Conservation (phyloP, 2,329 filamentous ascomycete species). For the Mariannaea elegans region DNA sequence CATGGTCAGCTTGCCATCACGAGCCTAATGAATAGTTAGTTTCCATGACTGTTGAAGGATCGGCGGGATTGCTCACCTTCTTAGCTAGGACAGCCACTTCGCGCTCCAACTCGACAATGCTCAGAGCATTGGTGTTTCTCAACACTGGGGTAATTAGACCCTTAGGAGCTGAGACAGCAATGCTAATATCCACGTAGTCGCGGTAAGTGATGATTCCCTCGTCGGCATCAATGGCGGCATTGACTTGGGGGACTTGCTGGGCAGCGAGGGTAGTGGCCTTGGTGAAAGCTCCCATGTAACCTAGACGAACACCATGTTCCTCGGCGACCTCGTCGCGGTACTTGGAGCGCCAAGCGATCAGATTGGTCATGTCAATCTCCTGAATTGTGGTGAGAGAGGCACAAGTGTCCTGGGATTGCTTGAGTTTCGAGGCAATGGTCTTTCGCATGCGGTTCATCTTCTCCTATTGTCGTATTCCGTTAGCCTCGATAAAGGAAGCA, state of each 20-base stretch:
- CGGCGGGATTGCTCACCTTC: constrained; percentile 60
- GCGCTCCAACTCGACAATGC: constrained; percentile 51
- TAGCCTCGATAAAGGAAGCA: background rate
- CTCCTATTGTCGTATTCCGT: constrained; percentile 28
- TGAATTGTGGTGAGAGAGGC: constrained; percentile 73
- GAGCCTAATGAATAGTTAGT: constrained; percentile 53
- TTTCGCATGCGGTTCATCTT: constrained; percentile 74
- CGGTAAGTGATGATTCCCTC: constrained; percentile 66
- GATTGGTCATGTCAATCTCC: constrained; percentile 63
- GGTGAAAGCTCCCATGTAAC: constrained; percentile 79
- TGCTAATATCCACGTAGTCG: constrained; percentile 77
- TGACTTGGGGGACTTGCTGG: constrained; percentile 74
- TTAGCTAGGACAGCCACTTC: constrained; percentile 71
- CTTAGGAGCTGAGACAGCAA: constrained; percentile 75
- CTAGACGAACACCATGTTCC: constrained; percentile 55
- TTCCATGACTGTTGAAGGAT: background rate
- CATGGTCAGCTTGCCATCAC: constrained; percentile 79
- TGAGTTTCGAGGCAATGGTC: constrained; percentile 75
- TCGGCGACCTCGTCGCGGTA: constrained; percentile 64
- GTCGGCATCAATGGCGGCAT: constrained; percentile 66
- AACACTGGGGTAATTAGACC: constrained; percentile 81
- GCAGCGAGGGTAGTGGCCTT: constrained; percentile 75
- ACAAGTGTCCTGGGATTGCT: constrained; percentile 72
- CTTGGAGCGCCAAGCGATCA: constrained; percentile 70
- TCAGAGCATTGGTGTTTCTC: constrained; percentile 66